Base-by-base conservation (phyloP, 352 stramenopile genomes). In the Phytophthora nicotianae region DNA sequence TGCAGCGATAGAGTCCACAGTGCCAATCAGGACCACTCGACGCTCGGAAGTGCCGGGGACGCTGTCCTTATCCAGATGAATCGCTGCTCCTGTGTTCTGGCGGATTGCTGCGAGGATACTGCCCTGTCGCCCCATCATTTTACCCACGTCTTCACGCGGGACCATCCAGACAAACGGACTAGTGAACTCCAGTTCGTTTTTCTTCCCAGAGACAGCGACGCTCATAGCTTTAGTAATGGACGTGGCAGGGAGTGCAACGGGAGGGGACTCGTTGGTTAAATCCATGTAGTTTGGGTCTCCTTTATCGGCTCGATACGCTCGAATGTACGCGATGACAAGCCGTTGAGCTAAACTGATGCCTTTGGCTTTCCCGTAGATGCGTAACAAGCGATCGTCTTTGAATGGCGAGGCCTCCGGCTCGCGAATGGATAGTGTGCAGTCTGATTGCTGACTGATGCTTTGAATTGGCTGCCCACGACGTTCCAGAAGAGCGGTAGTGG, bases 321-420 rank as follows among this genome's bases (percentile, higher is more conserved):
- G 79, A 40, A 92, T 83, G 17, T 66, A 70, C 1, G 79, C 77
- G 27, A 92, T 78, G 3, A 89, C 70, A 10, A 90, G 65, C 32
- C 78, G 77, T 27, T 90, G 79, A 11, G 83, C 81, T 24, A 89
- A 62, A 40, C 74, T 82, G 26, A 92, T 89, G 24, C 72, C 65
- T 41, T 81, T 80, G 7, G 81, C 47, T 52, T 74, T 84, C 14
- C 83, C 83, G 29, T 82, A 80, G 11, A 92, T 67, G 20, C 79
- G 79, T 5, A 92, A 62, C 24, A 90, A 67, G 13, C 77, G 76
- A 48, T 85, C 72, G 26, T 81, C 69, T 53, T 83, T 75, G 32
- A 85, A 70, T 6, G 74, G 72, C 10, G 74, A 88, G 0, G 68
- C 62, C 21, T 70, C 59, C 14, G 60, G 60, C 20, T 80, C 54